Base-by-base conservation (phyloP, 108 stramenopile species). In the Nannochloropsis granulata region DNA sequence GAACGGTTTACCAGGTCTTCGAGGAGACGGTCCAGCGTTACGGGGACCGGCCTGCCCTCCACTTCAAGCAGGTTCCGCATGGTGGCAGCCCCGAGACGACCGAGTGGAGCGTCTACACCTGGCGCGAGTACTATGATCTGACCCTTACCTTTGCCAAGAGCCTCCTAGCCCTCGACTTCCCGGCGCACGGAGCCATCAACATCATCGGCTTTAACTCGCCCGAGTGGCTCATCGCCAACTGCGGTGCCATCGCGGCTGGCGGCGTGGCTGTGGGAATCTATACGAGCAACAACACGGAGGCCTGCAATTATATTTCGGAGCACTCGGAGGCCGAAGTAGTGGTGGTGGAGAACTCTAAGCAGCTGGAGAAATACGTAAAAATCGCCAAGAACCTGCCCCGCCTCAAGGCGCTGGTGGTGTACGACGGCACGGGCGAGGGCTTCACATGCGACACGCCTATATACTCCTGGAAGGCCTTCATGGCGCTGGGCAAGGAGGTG, bases 151-250 rank as follows among this genome's bases (percentile, higher is more conserved):
- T 93, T 85, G 93, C 90, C 79, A 93, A 92, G 84, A 89, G 91
- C n/a, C 83, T 94, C 13, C 84, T 94, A 71, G 84, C 91, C 8
- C 79, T 94, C 19, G 93, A 92, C 1, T 88, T 94, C 43, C 89
- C 88, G 23, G 88, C 89, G 24, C 91, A 89, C 81, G 90, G 92
- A 43, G 87, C 88, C 44, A 88, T 93, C 84, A 92, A 92, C 86
- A 93, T 94, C 78, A 83, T 94, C 43, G 94, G 93, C 23, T 94
- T 94, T 89, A 94, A 94, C 71, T 82, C 90, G 23, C 89, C 87
- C 1, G 88, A 90, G 82, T 92, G 92, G 93, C 82, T 92, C 84
- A 83, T 93, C 56, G 89, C 92, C 44, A 81, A 90, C 46, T 83
- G 92, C 24, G 94, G 93, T 23, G 87, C 90, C 71, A 92, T 94